phyloP scores from a whole-genome alignment of 805 yeast genomes.

The Spathaspora boniae region DNA sequence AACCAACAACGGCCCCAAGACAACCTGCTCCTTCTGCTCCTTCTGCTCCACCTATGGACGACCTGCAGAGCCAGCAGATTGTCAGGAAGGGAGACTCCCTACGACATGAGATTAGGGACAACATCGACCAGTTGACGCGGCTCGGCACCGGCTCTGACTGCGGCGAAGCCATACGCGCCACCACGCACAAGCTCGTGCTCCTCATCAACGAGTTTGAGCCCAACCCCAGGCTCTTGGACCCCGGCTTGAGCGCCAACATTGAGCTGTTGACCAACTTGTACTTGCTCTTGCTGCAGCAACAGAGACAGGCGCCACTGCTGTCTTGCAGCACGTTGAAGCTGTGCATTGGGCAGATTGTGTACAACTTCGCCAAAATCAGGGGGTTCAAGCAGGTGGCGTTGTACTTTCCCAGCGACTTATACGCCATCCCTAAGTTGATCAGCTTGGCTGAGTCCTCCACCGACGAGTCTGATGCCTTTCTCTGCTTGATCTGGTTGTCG shows the following conservation, averaged over 20 bases:
- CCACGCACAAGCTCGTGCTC: conserved; percentile 4
- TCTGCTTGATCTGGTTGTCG: conserved; percentile 68
- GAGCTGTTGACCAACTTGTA: conserved; percentile 24
- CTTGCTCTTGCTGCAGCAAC: too few species aligned
- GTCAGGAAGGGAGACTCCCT: conserved; percentile 16
- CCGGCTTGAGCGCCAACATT: conserved; percentile 31
- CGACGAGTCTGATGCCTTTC: conserved; percentile 24
- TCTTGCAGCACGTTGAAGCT: conserved; percentile 1
- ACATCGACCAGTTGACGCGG: conserved; percentile 3
- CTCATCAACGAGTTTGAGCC: conserved; percentile 50
- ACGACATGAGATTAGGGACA: conserved; percentile 9
- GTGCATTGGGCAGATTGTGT: conserved; percentile 40
- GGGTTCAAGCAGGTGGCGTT: conserved; percentile 60
- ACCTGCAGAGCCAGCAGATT: conserved; percentile 10
- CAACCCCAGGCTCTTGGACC: conserved; percentile 50
- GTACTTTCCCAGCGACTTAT: conserved; percentile 59
- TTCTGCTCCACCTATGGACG: conserved; percentile 11
- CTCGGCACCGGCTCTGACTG: not conserved
- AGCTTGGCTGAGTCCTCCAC: conserved; percentile 7
- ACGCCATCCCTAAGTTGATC: conserved; percentile 38
- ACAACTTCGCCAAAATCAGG: conserved; percentile 61
- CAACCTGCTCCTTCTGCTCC: not conserved
- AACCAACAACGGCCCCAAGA: not conserved
- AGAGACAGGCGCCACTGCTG: conserved; percentile 5
- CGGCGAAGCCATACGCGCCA: not conserved